Base-by-base conservation (phyloP, 2,329 filamentous ascomycete species). In the Orbilia javanica region DNA sequence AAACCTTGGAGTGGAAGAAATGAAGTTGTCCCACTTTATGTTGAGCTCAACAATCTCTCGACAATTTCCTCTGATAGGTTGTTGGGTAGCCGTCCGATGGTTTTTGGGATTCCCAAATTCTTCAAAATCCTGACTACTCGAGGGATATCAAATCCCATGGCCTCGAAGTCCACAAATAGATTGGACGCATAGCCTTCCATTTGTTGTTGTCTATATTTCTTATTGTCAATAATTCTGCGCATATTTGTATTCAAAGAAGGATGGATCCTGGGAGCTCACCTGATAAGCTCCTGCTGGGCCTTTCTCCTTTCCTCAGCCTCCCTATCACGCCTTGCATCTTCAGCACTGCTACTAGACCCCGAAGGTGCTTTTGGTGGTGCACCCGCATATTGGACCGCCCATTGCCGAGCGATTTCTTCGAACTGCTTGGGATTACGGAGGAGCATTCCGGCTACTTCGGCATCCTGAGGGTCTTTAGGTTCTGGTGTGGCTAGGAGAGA, bases 401-500 rank as follows among this genome's bases (percentile, higher is more conserved):
- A 99, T 80, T 97, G 92, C 79, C 94, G 90, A 0, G 96, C 96
- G 80, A 92, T 91, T 80, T 90, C 88, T 68, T 92, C 90, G 82
- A 97, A 98, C 71, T 90, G 89, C 57, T 92, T 89, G 0, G 93
- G 93, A 55, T 92, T 89, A 1, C 90, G 88, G 76, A 97, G 87
- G 82, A 98, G 88, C 93, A 97, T 97, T 82, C 89, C 90, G 25
- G 96, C 96, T 0, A 98, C 96, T 84, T 97, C 93, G 44, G 94
- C 94, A 82, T 99, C 96, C 86, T 99, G 96, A 0, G 96, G 96
- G 81, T 99, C 96, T 82, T 95, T 96, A 0, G 96, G 95, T 84
- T 99, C 96, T 2, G 96, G 96, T 18, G 91, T 93, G 85, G 93
- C 93, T 82, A 99, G 92, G 18, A 99, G 90, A 81, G 94, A 95